Evolutionary conservation across 306 rosid species (phyloP).

Genomic region (Vachellia collinsii): DNA sequence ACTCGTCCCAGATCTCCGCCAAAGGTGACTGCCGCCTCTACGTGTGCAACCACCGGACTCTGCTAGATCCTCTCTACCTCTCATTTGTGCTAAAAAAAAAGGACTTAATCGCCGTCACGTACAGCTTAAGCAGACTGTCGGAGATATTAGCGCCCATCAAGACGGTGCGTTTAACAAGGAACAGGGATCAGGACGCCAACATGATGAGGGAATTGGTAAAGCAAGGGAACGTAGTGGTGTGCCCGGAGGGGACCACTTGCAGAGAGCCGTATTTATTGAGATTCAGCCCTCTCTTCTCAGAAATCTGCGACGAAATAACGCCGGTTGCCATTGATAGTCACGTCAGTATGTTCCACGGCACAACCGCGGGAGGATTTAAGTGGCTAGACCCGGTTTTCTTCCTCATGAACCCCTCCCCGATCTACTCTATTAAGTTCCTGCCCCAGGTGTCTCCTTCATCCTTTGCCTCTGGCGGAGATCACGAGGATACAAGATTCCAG

Average conservation of each 20-base stretch:
- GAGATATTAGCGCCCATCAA: slow-evolving; percentile 69
- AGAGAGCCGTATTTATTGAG: slow-evolving; percentile 72
- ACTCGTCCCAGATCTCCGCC: not conserved
- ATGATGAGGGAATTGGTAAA: slow-evolving; percentile 48
- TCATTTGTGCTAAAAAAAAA: slow-evolving; percentile 29
- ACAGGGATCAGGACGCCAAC: slow-evolving; percentile 51
- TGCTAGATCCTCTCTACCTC: slow-evolving; percentile 65
- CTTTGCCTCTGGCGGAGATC: not conserved
- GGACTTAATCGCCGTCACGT: slow-evolving; percentile 57
- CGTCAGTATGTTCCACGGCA: slow-evolving; percentile 74
- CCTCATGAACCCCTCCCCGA: slow-evolving; percentile 64
- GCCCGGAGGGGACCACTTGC: slow-evolving; percentile 88
- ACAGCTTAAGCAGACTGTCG: slow-evolving; percentile 68
- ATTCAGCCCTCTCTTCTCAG: slow-evolving; percentile 74
- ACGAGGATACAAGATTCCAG: slow-evolving; percentile 37
- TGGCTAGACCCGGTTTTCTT: slow-evolving; percentile 73
- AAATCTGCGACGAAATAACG: slow-evolving; percentile 43
- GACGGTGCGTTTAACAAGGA: slow-evolving; percentile 65
- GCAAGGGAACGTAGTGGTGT: slow-evolving; percentile 61
- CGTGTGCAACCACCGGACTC: slow-evolving; percentile 77
- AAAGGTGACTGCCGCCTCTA: slow-evolving; percentile 43
- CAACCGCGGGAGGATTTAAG: slow-evolving; percentile 80
- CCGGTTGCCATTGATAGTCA: slow-evolving; percentile 61
- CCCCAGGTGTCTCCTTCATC: slow-evolving; percentile 35
- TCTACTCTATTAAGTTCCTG: slow-evolving; percentile 47